Percentiles rank a stretch among this genome's conserved stretches.
Evolutionary conservation across 768 basidiomycete species (phyloP).

Genomic region (Boletus fagicola): DNA sequence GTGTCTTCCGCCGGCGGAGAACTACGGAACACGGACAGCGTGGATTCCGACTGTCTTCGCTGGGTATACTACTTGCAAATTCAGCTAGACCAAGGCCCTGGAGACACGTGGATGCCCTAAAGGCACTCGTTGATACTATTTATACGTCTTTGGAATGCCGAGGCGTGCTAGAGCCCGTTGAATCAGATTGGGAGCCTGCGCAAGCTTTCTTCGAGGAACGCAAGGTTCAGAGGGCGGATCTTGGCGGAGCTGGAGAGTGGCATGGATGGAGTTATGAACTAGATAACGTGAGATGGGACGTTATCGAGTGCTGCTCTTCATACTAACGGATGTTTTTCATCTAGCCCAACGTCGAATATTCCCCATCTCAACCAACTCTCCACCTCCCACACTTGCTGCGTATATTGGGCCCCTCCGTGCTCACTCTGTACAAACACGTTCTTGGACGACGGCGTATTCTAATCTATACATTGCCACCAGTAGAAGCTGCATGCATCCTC

Average conservation of each 20-base stretch:
- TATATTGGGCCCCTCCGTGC: constrained; percentile 72
- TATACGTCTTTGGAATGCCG: constrained; percentile 50
- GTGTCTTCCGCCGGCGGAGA: constrained; percentile 66
- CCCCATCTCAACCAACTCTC: constrained; percentile 50
- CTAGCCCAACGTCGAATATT: constrained; percentile 24
- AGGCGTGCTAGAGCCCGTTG: constrained; percentile 47
- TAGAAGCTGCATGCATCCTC: constrained; percentile 75
- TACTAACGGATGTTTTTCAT: constrained; percentile 16
- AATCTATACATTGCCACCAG: constrained; percentile 76
- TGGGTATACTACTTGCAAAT: constrained; percentile 69
- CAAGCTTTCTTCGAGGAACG: constrained; percentile 64
- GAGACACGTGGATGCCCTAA: constrained; percentile 65
- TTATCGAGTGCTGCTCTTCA: not conserved
- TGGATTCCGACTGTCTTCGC: constrained; percentile 75
- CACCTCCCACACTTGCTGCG: constrained; percentile 75
- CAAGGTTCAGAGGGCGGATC: constrained; percentile 47
- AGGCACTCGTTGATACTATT: constrained; percentile 53
- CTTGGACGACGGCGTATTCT: constrained; percentile 72
- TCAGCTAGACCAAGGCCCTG: constrained; percentile 71
- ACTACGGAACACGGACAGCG: constrained; percentile 72
- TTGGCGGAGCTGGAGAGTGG: constrained; percentile 61
- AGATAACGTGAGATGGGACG: constrained; percentile 41
- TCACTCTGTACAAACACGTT: constrained; percentile 79
- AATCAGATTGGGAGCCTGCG: constrained; percentile 63
- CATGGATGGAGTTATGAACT: constrained; percentile 67